phyloP scores from a whole-genome alignment of 306 rosid species.

The Lathyrus sativus region DNA sequence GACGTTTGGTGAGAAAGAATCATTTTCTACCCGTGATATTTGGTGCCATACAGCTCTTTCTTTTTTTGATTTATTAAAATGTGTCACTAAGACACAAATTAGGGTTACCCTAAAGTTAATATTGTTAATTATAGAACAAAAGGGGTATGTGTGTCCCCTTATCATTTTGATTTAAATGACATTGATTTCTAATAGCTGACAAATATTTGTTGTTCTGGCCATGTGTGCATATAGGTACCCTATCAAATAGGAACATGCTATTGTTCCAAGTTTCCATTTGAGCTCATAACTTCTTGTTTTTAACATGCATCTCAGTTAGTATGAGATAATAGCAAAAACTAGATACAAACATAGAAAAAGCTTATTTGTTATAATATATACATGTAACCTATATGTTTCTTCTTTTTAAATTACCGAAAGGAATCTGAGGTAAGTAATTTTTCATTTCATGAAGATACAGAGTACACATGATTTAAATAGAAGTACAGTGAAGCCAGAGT shows the following conservation, averaged over 20 bases:
- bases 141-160: background rate
- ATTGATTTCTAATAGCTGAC: background rate
- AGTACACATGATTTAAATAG: constrained; percentile 44
- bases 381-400: too few species aligned
- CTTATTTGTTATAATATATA: too few species aligned
- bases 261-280: background rate
- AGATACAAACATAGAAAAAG: too few species aligned
- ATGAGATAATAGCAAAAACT: background rate
- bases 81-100: too few species aligned
- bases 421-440: constrained; percentile 16
- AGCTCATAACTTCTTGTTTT: background rate
- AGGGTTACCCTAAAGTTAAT: constrained; percentile 32
- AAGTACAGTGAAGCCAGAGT: constrained; percentile 45
- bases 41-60: constrained; percentile 48
- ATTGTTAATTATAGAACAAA: constrained; percentile 29
- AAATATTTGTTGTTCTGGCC: constrained; percentile 12
- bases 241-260: background rate
- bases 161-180: constrained; percentile 8
- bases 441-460: constrained; percentile 38
- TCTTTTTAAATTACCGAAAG: constrained; percentile 1
- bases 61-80: constrained; percentile 32
- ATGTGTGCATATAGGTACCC: background rate
- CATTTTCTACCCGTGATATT: constrained; percentile 51
- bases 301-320: background rate
- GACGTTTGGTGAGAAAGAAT: constrained; percentile 50